Evolutionary conservation across 2,329 filamentous ascomycete species (phyloP), one percentile per base, ranked within the genome.

Genomic region (Phaeomoniella chlamydospora): DNA sequence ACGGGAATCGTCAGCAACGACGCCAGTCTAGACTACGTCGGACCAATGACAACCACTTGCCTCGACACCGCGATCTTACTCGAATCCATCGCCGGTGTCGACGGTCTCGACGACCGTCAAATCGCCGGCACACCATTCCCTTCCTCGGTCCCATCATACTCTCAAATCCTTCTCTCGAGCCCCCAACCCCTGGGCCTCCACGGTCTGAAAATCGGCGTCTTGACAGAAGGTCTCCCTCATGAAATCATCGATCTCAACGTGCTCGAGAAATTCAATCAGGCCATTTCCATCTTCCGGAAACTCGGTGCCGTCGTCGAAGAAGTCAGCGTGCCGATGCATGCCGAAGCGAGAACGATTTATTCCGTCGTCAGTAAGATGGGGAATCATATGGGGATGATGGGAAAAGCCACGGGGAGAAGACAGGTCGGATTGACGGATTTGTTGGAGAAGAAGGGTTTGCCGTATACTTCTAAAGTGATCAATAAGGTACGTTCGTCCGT

Each of bases 251-350:
- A 61, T 37, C 49, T 56, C 3, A 50, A 48, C 11, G 64, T 69
- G 3, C 58, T 49, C 22, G 43, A 55, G 0, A 52, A 54, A 0
- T 64, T 72, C 11, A 49, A 55, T n/a, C 41, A 46, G 2, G 65
- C 70, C 0, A 55, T 56, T 0, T 46, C 50, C 2, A 56, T 51
- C 14, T 59, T 72, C 37, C 41, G 50, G 26, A 47, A 54, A 0
- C 53, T 72, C 0, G 70, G 70, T 0, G 70, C 70, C 3, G 54
- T 43, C 0, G 55, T 74, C 0, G 58, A 63, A 17, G 61, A 71
- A 34, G 53, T 73, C 1, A 68, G 65, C 0, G 53, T 74, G 9
- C 69, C 68, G 9, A 42, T 50, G 0, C 43, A 43, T 18, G 36
- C 36, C 2, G 17, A 42, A 17, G 43, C 32, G 2, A 33, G 39